phyloP scores from a whole-genome alignment of 2,329 filamentous ascomycete species.

The Alternaria sp. region DNA sequence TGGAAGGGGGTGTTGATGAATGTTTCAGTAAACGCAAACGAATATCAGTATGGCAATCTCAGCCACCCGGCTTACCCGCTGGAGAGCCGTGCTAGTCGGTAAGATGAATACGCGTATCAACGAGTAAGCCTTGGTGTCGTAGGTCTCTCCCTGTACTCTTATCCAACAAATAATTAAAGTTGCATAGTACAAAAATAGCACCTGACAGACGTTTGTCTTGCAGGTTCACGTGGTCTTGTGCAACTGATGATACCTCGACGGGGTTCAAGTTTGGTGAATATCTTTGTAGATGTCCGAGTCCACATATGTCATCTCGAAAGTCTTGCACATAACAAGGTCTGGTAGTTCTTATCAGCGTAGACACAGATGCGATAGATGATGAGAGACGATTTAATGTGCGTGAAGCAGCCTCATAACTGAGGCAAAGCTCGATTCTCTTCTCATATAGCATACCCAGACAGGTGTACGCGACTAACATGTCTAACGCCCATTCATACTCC shows the following conservation, averaged over 20 bases:
- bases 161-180: background rate
- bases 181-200: background rate
- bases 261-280: background rate
- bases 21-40: background rate
- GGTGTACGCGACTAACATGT: conserved; percentile 10
- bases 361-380: background rate
- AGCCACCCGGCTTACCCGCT: background rate
- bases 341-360: background rate
- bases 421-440: conserved; percentile 12
- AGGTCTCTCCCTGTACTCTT: background rate
- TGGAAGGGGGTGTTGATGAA: background rate
- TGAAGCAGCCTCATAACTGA: background rate
- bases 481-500: conserved; percentile 19
- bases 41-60: background rate
- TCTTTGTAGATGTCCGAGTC: background rate
- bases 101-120: background rate
- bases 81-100: background rate
- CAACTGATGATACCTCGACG: background rate
- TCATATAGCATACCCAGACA: conserved; percentile 7
- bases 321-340: background rate
- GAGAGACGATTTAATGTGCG: background rate
- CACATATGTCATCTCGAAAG: background rate
- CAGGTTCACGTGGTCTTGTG: background rate
- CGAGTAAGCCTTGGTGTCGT: background rate
- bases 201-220: background rate